Base-by-base conservation (phyloP, 169 alveolate genomes). In the Eimeria acervulina region DNA sequence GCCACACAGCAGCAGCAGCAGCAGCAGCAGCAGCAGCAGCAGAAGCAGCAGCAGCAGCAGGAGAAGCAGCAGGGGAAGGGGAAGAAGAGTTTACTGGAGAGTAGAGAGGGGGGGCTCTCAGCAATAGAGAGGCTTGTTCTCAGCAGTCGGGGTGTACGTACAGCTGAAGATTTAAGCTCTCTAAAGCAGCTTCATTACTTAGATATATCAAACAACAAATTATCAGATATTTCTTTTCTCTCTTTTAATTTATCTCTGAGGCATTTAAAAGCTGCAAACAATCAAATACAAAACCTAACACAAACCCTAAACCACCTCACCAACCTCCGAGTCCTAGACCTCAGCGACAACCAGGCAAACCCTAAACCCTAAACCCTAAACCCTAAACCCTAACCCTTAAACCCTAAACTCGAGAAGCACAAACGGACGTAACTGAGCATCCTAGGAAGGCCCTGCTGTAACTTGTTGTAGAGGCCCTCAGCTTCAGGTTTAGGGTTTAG, bases 11-110 rank as follows among this genome's bases (percentile, higher is more conserved):
- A 68, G 26, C 80, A 68, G 80, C 40, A 23, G 80, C 26, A 17
- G 80, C 80, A 68, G 80, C 26, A 68, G 80, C 80, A 68, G 26
- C 33, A 23, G 33, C 80, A n/a, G 66, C 66, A 52, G 66, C 66
- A 52, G 66, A n/a, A n/a, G n/a, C n/a, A n/a, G n/a, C n/a, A n/a
- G n/a, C n/a, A n/a, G n/a, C n/a, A n/a, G n/a, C n/a, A n/a, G n/a
- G n/a, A n/a, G n/a, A n/a, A n/a, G n/a, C n/a, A n/a, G n/a, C n/a
- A n/a, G n/a, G n/a, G n/a, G n/a, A n/a, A n/a, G n/a, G n/a, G n/a
- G n/a, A n/a, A n/a, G n/a, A n/a, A n/a, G n/a, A n/a, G n/a, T n/a
- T 19, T 13, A 19, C 66, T 13, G 80, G 33, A 68, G 80, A 8
- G 8, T 8, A 23, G 12, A 33, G 38, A 17, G 80, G 15, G 12